Percentiles rank a stretch among this genome's conserved stretches.
Evolutionary conservation across 208 protist species (phyloP).

Genomic region (Porcisia hertigi): DNA sequence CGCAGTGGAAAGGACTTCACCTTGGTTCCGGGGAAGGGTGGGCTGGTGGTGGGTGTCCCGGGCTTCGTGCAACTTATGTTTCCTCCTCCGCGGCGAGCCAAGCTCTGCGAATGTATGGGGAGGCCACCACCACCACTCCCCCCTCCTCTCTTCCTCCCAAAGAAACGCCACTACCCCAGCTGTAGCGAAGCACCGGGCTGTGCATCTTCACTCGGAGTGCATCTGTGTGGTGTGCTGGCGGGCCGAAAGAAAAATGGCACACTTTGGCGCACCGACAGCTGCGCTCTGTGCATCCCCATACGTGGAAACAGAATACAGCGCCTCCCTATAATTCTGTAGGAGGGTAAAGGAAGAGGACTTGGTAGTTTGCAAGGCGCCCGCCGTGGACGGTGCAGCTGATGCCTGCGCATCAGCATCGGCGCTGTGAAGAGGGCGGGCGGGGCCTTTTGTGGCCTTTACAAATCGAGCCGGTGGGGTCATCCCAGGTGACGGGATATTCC

Average conservation of each 20-base stretch:
- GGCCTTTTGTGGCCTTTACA: too few relatives aligned
- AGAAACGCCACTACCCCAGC: too few relatives aligned
- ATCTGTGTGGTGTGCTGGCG: too few relatives aligned
- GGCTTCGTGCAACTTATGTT: not conserved
- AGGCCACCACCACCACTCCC: too few relatives aligned
- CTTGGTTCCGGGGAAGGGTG: constrained; percentile 15
- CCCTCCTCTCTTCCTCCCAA: too few relatives aligned
- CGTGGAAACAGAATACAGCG: constrained; percentile 31
- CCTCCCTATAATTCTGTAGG: not conserved
- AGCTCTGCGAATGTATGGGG: constrained; percentile 1
- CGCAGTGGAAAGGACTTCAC: not conserved
- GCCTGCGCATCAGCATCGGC: not conserved
- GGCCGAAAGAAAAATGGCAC: too few relatives aligned
- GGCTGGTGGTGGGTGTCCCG: not conserved
- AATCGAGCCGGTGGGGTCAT: not conserved
- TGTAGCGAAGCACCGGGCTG: too few relatives aligned
- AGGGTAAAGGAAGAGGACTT: not conserved
- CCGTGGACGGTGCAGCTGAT: too few relatives aligned
- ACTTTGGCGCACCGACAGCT: not conserved
- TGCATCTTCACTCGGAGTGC: too few relatives aligned
- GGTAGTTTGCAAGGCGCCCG: not conserved
- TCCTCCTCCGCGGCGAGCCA: constrained; percentile 16
- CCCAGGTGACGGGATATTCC: not conserved
- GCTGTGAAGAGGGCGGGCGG: not conserved
- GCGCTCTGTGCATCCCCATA: constrained; percentile 12